These are phyloP conservation scores for Fusarium sublunatum DNA, from an alignment of 2,329 filamentous ascomycete genomes.

Conservation along the genomic window DNA sequence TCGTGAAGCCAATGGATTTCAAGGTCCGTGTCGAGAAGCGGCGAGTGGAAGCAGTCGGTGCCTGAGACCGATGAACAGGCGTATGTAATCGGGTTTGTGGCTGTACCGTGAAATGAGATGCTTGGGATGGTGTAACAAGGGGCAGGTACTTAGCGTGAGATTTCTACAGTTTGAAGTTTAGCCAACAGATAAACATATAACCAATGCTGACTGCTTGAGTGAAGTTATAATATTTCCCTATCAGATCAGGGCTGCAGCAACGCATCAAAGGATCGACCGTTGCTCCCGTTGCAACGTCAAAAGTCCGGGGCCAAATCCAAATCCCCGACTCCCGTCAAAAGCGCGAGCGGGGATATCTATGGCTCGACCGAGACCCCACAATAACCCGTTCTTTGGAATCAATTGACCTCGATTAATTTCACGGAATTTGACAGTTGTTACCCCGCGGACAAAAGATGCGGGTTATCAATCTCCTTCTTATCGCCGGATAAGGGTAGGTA, in stretches of 20 bases:
- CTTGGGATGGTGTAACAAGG: too few relatives aligned
- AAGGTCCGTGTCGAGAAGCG: conserved; percentile 6
- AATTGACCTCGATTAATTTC: too few relatives aligned
- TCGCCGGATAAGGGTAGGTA: conserved; percentile 33
- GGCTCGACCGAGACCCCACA: conserved; percentile 25
- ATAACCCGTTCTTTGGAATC: background rate
- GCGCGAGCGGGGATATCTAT: conserved; percentile 37
- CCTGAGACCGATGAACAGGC: too few relatives aligned
- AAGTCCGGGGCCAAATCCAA: conserved; percentile 24
- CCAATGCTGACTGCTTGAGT: too few relatives aligned
- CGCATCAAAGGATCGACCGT: background rate
- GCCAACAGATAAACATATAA: too few relatives aligned
- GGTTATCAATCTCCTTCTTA: conserved; percentile 39
- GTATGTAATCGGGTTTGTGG: too few relatives aligned
- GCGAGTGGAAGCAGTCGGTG: background rate
- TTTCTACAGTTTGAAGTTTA: too few relatives aligned
- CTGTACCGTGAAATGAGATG: too few relatives aligned
- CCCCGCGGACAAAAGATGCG: conserved; percentile 3
- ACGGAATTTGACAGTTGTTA: background rate
- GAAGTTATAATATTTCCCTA: background rate
- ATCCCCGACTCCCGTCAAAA: conserved; percentile 35
- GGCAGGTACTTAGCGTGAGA: too few relatives aligned
- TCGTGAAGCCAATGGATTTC: conserved; percentile 23
- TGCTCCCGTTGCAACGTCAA: background rate
- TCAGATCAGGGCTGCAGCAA: background rate